Percentiles rank a stretch among this genome's conserved stretches.
Evolutionary conservation across 805 yeast species (phyloP).

Genomic region (Wickerhamiella vanderwaltii): DNA sequence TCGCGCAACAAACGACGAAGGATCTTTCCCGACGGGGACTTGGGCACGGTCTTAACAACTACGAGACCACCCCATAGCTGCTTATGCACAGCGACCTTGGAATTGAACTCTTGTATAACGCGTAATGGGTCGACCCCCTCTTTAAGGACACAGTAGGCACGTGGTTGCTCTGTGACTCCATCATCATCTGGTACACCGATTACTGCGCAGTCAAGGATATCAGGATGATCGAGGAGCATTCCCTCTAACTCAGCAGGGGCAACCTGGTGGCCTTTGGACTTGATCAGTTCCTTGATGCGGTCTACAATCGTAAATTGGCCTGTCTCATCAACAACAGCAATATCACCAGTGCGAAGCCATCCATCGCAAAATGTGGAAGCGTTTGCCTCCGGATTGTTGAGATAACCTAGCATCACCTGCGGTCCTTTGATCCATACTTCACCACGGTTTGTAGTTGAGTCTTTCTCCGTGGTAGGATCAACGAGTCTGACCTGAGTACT

Average conservation of each 20-base stretch:
- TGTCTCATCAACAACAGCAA: slow-evolving; percentile 29
- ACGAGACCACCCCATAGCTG: slow-evolving; percentile 37
- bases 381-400: slow-evolving; percentile 38
- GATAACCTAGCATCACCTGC: slow-evolving; percentile 39
- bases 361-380: slow-evolving; percentile 36
- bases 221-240: slow-evolving; percentile 55
- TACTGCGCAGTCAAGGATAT: slow-evolving; percentile 78
- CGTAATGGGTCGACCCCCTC: slow-evolving; percentile 15
- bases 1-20: slow-evolving; percentile 83
- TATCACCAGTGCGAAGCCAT: slow-evolving; percentile 50
- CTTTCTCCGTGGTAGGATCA: slow-evolving; percentile 29
- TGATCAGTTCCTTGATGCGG: slow-evolving; percentile 54
- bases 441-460: slow-evolving; percentile 35
- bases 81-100: slow-evolving; percentile 27
- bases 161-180: slow-evolving; percentile 53
- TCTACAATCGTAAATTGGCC: slow-evolving; percentile 39
- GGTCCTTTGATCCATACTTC: slow-evolving; percentile 46
- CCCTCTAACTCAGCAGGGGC: slow-evolving; percentile 92
- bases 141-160: slow-evolving; percentile 27
- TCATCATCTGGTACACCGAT: slow-evolving; percentile 59
- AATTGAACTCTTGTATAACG: slow-evolving; percentile 25
- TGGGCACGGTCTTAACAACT: slow-evolving; percentile 72
- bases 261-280: slow-evolving; percentile 65
- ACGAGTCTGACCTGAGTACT: slow-evolving; percentile 39
- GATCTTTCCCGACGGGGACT: slow-evolving; percentile 87